Conservation (phyloP, 768 basidiomycete species). For the Melanogaster broomeanus region DNA sequence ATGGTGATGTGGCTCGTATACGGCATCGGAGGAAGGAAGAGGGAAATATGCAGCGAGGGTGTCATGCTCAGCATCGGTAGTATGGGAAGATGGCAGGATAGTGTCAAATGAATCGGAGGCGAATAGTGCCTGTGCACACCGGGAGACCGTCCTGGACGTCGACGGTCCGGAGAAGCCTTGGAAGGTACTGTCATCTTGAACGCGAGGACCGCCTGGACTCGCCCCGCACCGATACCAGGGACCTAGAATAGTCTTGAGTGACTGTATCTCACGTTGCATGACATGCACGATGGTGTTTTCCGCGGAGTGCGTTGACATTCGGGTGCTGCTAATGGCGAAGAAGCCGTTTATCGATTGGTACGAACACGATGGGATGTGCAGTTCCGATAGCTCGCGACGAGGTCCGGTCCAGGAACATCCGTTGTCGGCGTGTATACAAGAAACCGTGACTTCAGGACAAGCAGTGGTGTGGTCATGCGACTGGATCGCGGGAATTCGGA, state of each 20-base stretch:
- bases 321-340: conserved; percentile 44
- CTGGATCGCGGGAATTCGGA: conserved; percentile 37
- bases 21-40: conserved; percentile 25
- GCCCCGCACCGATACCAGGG: conserved; percentile 56
- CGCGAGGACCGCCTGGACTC: conserved; percentile 12
- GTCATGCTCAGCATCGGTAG: conserved; percentile 24
- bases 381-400: conserved; percentile 33
- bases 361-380: conserved; percentile 48
- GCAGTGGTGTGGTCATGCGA: conserved; percentile 34
- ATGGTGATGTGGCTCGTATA: conserved; percentile 19
- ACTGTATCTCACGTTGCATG: conserved; percentile 57
- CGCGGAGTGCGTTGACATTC: conserved; percentile 46
- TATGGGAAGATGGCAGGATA: background rate
- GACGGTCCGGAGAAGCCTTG: conserved; percentile 19
- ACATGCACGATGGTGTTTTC: conserved; percentile 62
- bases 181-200: conserved; percentile 8
- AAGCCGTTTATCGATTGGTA: conserved; percentile 67
- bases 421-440: conserved; percentile 47
- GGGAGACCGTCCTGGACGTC: conserved; percentile 10
- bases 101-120: conserved; percentile 18
- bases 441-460: conserved; percentile 41
- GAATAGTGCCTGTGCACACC: conserved; percentile 12
- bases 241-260: conserved; percentile 58
- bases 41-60: conserved; percentile 24
- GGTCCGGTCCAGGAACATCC: conserved; percentile 60